Base-by-base conservation (phyloP, 1,139 yeast species). In the Kodamaea derodonti region DNA sequence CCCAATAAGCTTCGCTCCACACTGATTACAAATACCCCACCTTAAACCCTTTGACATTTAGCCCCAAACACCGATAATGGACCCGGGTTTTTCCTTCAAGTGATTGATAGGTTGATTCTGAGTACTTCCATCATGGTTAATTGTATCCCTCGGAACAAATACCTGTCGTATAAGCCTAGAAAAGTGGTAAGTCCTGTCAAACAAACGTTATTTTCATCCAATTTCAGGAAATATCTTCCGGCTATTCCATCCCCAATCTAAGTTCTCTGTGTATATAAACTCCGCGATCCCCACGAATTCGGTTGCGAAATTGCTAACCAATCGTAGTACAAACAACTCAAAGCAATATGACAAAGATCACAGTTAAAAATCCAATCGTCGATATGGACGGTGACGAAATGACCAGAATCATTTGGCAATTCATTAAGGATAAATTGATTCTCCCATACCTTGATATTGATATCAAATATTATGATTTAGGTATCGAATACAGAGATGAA, bases 301-400 rank as follows among this genome's bases (percentile, higher is more conserved):
- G 27, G 27, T 10, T 25, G n/a, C n/a, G n/a, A n/a, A n/a, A n/a
- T 25, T 25, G 13, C 16, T 25, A 25, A 12, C 16, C 27, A 25
- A 12, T 11, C 16, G 11, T 14, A 14, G n/a, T 25, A 10, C 11
- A 25, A 10, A n/a, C 22, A 18, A 18, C 22, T 18, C 22, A 24
- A 31, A 18, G 25, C 36, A 37, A 15, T 31, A 45, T 65, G 36
- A 61, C 62, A 42, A 83, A 83, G 59, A 80, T 84, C 52, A 71
- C 71, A 46, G 92, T 84, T 30, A 71, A 71, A 50, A 78, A 71
- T 39, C 92, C 94, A 29, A 72, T 84, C 46, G 94, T 84, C 39
- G 94, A 84, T 56, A 66, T 84, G 71, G 92, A 84, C 52, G 94
- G 94, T 46, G 94, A 84, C 60, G 94, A 84, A 60, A 83, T 81